phyloP scores from a whole-genome alignment of 306 rosid genomes.

The Pterocarpus santalinus region DNA sequence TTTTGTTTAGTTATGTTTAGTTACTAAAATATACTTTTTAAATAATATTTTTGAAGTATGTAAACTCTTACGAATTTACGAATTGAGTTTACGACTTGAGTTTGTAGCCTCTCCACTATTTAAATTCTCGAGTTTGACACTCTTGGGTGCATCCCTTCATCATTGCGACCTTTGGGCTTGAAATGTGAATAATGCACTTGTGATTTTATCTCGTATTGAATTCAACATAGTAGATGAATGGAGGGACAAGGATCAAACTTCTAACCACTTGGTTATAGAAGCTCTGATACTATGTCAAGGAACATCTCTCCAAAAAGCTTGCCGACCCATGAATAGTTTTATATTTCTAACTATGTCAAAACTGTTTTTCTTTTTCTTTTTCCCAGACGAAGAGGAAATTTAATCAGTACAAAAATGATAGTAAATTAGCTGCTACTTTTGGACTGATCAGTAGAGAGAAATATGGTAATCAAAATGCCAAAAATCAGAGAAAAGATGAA shows the following conservation, averaged over 20 bases:
- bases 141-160: too few relatives aligned
- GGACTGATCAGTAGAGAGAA: not conserved
- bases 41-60: too few relatives aligned
- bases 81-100: too few relatives aligned
- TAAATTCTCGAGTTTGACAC: too few relatives aligned
- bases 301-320: not conserved
- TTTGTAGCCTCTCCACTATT: too few relatives aligned
- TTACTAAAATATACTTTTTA: too few relatives aligned
- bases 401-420: conserved; percentile 20
- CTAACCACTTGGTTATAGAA: not conserved
- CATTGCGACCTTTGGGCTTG: not conserved
- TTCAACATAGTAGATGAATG: not conserved
- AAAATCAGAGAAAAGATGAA: not conserved
- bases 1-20: too few relatives aligned
- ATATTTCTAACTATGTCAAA: not conserved
- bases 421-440: conserved; percentile 4
- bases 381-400: conserved; percentile 43
- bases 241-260: not conserved
- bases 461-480: conserved; percentile 8
- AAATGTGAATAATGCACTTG: not conserved
- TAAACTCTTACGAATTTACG: too few relatives aligned
- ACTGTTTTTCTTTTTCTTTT: not conserved
- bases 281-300: not conserved
- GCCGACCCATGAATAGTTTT: not conserved
- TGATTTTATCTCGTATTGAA: not conserved